Base-by-base conservation (phyloP, 2,329 filamentous ascomycete genomes). In the Pyrenophora teres region DNA sequence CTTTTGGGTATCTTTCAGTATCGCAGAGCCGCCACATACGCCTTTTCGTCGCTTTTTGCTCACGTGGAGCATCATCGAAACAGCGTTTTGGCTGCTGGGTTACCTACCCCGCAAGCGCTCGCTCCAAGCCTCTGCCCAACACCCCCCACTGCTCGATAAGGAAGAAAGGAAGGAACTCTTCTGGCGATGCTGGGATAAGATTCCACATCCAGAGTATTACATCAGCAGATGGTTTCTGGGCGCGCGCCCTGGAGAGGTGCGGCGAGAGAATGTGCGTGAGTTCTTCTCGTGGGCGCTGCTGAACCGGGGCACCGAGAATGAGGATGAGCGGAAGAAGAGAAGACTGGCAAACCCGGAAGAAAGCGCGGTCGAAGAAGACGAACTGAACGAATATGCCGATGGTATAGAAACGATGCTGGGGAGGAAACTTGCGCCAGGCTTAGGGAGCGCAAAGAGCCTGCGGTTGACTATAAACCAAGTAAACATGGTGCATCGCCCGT, bases 231-330 rank as follows among this genome's bases (percentile, higher is more conserved):
- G 87, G 87, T 89, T 89, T 57, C 76, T 85, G n/a, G 83, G 82
- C 27, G 83, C 86, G 1, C 75, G 80, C 8, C 50, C 76, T 1
- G 68, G 76, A 15, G 83, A 87, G 30, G 83, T 90, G 47, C 77
- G 80, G 38, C 76, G 81, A n/a, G 85, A 89, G n/a, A 88, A 90
- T 62, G 71, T 89, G 45, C 80, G 78, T 58, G 84, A 88, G 55
- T 89, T 88, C 60, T 69, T 88, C 18, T 76, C 82, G 7, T 90
- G 87, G 87, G 86, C 83, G 1, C 84, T 90, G 62, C 83, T 87
- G 52, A 84, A 87, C 55, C 74, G 75, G 8, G 76, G 73, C 8
- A 72, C 78, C 3, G 67, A 70, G 40, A 72, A 74, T 21, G 62
- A 63, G 15, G 60, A 61, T 3, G 54, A 60, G 48, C 48, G 59